phyloP scores from a whole-genome alignment of 257 asterid species.

The Plantago major region DNA sequence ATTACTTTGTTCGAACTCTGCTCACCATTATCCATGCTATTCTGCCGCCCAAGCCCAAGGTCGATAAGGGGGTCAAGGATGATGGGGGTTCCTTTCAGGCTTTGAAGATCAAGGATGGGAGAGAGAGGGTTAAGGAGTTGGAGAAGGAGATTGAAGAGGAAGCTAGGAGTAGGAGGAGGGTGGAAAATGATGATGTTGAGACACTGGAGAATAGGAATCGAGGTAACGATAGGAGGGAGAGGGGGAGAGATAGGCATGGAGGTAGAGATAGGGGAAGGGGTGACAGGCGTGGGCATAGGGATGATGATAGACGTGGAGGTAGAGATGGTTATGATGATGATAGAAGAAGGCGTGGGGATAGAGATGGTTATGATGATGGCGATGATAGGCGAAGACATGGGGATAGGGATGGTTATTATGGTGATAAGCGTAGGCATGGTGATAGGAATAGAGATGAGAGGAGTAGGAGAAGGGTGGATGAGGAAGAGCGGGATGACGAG shows the following conservation, averaged over 20 bases:
- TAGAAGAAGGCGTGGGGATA: conserved; percentile 12
- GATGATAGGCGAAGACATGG: conserved; percentile 17
- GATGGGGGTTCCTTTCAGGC: conserved; percentile 49
- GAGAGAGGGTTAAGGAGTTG: conserved; percentile 67
- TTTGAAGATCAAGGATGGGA: conserved; percentile 62
- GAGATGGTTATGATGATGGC: conserved; percentile 1
- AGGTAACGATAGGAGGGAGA: conserved; percentile 20
- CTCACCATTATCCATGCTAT: conserved; percentile 83
- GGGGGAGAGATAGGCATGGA: conserved; percentile 14
- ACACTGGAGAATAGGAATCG: conserved; percentile 4
- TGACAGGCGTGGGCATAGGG: conserved; percentile 20
- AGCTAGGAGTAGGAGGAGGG: conserved; percentile 28
- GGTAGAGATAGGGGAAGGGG: conserved; percentile 27
- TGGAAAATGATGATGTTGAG: conserved; percentile 30
- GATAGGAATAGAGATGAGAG: conserved; percentile 20
- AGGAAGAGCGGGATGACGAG: conserved; percentile 44
- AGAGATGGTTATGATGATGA: conserved; percentile 23
- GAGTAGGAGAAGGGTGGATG: conserved; percentile 13
- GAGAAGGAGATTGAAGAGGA: conserved; percentile 83
- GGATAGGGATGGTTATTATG: not conserved
- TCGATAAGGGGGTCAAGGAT: conserved; percentile 28
- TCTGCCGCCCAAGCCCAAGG: conserved; percentile 51
- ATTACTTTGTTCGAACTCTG: conserved; percentile 75
- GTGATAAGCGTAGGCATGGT: conserved; percentile 9
- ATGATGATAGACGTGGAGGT: conserved; percentile 26